phyloP scores from a whole-genome alignment of 805 yeast species.

The Saccharomycopsis amapae region DNA sequence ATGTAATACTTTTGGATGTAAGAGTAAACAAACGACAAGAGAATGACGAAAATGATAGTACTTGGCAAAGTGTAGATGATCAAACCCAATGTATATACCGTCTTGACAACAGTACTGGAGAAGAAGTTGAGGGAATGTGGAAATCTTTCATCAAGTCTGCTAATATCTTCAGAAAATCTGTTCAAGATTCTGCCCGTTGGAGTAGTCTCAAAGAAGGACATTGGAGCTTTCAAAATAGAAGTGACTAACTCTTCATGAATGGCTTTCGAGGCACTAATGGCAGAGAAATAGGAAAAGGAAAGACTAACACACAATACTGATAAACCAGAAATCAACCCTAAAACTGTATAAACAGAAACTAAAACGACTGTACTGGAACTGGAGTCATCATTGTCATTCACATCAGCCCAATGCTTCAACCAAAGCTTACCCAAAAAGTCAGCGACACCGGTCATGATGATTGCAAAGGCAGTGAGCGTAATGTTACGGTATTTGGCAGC shows the following conservation, averaged over 20 bases:
- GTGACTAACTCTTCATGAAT: constrained; percentile 53
- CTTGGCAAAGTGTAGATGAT: constrained; percentile 50
- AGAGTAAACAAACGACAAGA: constrained; percentile 49
- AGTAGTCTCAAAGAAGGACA: constrained; percentile 77
- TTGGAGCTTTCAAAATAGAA: constrained; percentile 62
- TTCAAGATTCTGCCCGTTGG: constrained; percentile 82
- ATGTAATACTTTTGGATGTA: constrained; percentile 68
- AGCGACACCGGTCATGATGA: constrained; percentile 33
- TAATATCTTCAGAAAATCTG: constrained; percentile 63
- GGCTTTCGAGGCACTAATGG: constrained; percentile 47
- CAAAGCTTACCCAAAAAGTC: constrained; percentile 47
- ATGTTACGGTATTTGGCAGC: constrained; percentile 53
- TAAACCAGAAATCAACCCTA: constrained; percentile 48
- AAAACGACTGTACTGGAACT: constrained; percentile 34
- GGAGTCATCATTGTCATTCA: constrained; percentile 36
- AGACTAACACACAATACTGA: constrained; percentile 36
- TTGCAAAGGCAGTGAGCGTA: constrained; percentile 31
- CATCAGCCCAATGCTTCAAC: constrained; percentile 66
- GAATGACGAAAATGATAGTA: constrained; percentile 40
- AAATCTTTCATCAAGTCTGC: constrained; percentile 46
- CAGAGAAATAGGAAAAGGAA: constrained; percentile 44
- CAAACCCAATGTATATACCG: constrained; percentile 43
- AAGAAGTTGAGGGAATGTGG: constrained; percentile 51
- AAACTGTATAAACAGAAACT: constrained; percentile 45
- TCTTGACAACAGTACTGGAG: constrained; percentile 37